Base-by-base conservation (phyloP, 2,329 filamentous ascomycete species). In the Elsinoe batatas region DNA sequence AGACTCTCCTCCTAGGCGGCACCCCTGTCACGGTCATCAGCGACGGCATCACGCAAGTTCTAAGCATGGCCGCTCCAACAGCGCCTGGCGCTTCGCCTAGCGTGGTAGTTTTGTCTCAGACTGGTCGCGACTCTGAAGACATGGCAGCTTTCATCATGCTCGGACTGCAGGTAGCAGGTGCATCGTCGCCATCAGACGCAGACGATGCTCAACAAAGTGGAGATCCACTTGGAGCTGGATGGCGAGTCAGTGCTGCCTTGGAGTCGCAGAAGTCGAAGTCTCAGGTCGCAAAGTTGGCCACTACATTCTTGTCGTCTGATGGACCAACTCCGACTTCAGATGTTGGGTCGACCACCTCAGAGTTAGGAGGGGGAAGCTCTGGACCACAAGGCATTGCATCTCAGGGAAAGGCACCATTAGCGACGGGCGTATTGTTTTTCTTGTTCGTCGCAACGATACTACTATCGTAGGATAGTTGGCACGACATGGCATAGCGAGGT, bases 321-420 rank as follows among this genome's bases (percentile, higher is more conserved):
- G 20, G 40, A 20, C 15, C 47, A 2, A 13, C 7, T 7, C 15
- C 32, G 17, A 51, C 32, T 11, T 15, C 47, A n/a, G 47, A 51
- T 18, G 11, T 15, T 35, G 32, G 47, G 7, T 22, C 47, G 8
- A 18, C 5, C 10, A 3, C n/a, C n/a, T n/a, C 13, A 15, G 26
- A 7, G 17, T 33, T 26, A 20, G 32, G 44, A 13, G 17, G 26
- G 10, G 44, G 44, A 33, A 35, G 44, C 12, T 49, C 44, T 18
- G 44, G 44, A 18, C 47, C 47, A 12, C 10, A 51, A 33, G 47
- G 47, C 12, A 30, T 26, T 37, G 47, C 47, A 51, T 51, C 47
- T 13, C 32, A 36, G 10, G 47, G 13, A 38, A 51, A 20, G 35
- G 47, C 35, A 38, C 47, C 47, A 51, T 38, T 51, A 51, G 47